Base-by-base conservation (phyloP, 1,284 basidiomycete genomes). In the Taiwanofungus camphoratus region DNA sequence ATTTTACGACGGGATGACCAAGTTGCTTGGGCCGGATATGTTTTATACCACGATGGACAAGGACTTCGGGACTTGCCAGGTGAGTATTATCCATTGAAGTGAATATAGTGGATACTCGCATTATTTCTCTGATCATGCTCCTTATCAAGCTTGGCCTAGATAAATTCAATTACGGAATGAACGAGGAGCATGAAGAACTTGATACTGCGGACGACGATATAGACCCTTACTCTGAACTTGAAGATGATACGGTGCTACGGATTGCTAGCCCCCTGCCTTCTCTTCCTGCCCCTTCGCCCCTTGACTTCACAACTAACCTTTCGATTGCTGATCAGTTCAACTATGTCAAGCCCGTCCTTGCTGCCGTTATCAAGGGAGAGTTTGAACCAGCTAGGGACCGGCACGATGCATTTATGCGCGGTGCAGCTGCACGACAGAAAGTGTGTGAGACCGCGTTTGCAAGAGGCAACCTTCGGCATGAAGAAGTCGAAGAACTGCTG, bases 341-440 rank as follows among this genome's bases (percentile, higher is more conserved):
- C 15, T 82, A 84, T 53, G 69, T 74, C 21, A 83, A 79, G 47
- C 77, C 78, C 2, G 67, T 87, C 13, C 62, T 88, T 35, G 60
- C 56, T 19, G 76, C 76, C 2, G 72, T 86, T 33, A 58, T 87
- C 22, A 69, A 69, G 27, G 71, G 74, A 24, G 51, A 59, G 20
- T 87, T 83, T 55, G 53, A 47, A 2, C 85, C 85, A 4, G 72
- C 74, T 2, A 59, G 51, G 42, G 50, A 54, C 15, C 67, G 66
- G 16, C 76, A 85, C 46, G 62, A 65, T 1, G 58, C 55, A 1
- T 88, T 81, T 53, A 71, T 87, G 54, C 70, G 63, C 23, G 82
- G 83, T 12, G 81, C 77, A 0, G 60, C 62, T 3, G 64, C 65
- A 11, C 66, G 79, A 36, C 58, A 64, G 37, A 54, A 53, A 18